A percentile compares a stretch with the other conserved stretches of the same genome.
These are phyloP conservation scores for Teratosphaeria destructans DNA, from an alignment of 2,329 filamentous ascomycete species.

Conservation along the genomic window DNA sequence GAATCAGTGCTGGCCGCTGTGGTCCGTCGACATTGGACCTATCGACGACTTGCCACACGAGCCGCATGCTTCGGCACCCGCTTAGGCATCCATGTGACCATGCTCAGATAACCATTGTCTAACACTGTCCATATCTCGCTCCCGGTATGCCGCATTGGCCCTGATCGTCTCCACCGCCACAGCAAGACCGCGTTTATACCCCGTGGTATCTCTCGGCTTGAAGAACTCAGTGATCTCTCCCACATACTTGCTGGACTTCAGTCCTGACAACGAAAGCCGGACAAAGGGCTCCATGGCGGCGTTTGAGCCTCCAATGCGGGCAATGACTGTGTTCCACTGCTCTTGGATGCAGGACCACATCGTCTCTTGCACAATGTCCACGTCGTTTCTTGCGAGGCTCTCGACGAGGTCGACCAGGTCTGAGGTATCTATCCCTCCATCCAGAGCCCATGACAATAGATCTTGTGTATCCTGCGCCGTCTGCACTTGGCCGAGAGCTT, in stretches of 20 bases:
- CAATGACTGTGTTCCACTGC: not conserved
- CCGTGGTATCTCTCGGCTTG: not conserved
- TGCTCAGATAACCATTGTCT: not conserved
- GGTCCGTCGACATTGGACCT: too few species aligned
- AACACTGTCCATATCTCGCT: not conserved
- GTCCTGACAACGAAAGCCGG: not conserved
- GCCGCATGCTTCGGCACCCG: too few species aligned
- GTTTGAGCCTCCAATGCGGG: not conserved
- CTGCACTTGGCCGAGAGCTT: not conserved
- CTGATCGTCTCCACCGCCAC: not conserved
- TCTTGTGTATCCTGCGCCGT: not conserved
- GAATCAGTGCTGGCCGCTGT: too few species aligned
- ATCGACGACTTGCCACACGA: too few species aligned
- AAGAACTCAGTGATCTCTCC: not conserved
- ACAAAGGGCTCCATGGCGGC: not conserved
- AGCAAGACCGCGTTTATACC: not conserved
- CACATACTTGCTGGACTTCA: not conserved
- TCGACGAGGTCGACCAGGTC: not conserved
- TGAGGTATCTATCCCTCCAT: not conserved
- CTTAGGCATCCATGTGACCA: not conserved
- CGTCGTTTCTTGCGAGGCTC: not conserved
- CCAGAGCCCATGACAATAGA: not conserved
- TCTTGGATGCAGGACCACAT: not conserved
- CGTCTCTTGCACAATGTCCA: not conserved
- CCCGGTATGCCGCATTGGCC: not conserved